Evolutionary conservation across 768 basidiomycete species (phyloP).

Genomic region (Phylloporus arenicola): DNA sequence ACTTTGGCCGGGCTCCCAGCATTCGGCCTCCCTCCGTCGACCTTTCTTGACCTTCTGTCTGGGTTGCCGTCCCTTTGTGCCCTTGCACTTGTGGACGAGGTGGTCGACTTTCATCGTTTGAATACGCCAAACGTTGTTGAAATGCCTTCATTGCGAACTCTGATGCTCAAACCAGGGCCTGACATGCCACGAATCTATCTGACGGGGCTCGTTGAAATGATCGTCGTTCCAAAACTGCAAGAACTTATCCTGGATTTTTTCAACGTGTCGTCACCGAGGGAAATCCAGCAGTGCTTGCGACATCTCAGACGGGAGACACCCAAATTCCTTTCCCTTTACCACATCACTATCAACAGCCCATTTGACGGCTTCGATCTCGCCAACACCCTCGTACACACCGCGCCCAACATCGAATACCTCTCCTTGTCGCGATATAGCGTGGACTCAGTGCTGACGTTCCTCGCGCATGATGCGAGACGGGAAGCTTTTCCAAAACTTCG

Average conservation of each 20-base stretch:
- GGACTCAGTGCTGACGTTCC: slow-evolving; percentile 21
- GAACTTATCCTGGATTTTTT: slow-evolving; percentile 25
- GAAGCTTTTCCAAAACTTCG: slow-evolving; percentile 23
- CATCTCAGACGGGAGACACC: slow-evolving; percentile 24
- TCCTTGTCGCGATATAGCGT: slow-evolving; percentile 24
- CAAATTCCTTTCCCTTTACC: slow-evolving; percentile 21
- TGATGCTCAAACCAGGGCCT: slow-evolving; percentile 22
- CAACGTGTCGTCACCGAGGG: slow-evolving; percentile 21
- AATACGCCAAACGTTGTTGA: slow-evolving; percentile 7
- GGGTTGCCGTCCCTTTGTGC: slow-evolving; percentile 18
- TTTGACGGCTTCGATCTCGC: slow-evolving; percentile 23
- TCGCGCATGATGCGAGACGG: slow-evolving; percentile 22
- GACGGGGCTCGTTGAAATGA: slow-evolving; percentile 18
- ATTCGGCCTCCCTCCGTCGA: slow-evolving; percentile 16
- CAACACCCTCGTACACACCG: slow-evolving; percentile 19
- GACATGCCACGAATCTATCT: slow-evolving; percentile 27
- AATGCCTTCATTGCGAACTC: slow-evolving; percentile 16
- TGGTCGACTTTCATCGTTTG: slow-evolving; percentile 23
- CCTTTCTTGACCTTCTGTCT: slow-evolving; percentile 22
- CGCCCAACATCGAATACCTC: slow-evolving; percentile 21
- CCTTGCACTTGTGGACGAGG: slow-evolving; percentile 24
- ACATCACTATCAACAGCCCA: slow-evolving; percentile 19
- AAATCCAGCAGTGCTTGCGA: slow-evolving; percentile 26
- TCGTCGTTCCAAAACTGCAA: slow-evolving; percentile 22
- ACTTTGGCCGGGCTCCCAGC: slow-evolving; percentile 21